phyloP scores from a whole-genome alignment of 2,329 filamentous ascomycete genomes.

The Neonectria faginata region DNA sequence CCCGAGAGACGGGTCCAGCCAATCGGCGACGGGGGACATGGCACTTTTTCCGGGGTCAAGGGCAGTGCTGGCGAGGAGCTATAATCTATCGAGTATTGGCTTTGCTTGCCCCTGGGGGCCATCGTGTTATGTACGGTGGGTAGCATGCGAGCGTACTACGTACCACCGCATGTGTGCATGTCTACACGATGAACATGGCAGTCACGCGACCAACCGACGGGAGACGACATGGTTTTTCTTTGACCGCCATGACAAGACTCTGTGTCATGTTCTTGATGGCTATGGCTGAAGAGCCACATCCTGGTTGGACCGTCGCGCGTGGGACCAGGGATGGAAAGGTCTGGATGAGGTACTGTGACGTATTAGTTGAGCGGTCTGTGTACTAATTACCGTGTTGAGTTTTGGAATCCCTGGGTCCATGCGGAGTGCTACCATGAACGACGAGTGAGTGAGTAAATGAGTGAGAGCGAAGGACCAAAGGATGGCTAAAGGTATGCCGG shows the following conservation, averaged over 20 bases:
- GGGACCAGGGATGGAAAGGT: neutral
- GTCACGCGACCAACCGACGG: neutral
- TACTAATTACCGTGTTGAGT: constrained; percentile 5
- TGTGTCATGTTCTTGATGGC: neutral
- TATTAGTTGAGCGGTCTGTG: constrained; percentile 13
- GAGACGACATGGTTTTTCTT: too few relatives aligned
- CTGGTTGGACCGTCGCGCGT: constrained; percentile 3
- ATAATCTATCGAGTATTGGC: neutral
- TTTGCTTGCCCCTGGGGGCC: constrained; percentile 13
- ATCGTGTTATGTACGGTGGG: neutral
- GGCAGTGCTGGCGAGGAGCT: constrained; percentile 15
- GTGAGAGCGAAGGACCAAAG: neutral
- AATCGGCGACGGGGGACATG: constrained; percentile 27
- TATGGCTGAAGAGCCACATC: neutral
- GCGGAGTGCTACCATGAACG: constrained; percentile 9
- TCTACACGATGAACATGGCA: neutral
- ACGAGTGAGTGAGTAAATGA: neutral
- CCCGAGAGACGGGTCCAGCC: constrained; percentile 31
- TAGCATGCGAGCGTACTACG: neutral
- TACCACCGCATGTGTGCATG: neutral
- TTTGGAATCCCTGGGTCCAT: constrained; percentile 18
- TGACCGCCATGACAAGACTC: neutral
- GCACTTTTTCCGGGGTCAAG: constrained; percentile 28
- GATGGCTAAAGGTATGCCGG: constrained; percentile 1
- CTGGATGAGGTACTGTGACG: constrained; percentile 15